phyloP scores from a whole-genome alignment of 2,329 filamentous ascomycete genomes.

The Monosporascus sp. region DNA sequence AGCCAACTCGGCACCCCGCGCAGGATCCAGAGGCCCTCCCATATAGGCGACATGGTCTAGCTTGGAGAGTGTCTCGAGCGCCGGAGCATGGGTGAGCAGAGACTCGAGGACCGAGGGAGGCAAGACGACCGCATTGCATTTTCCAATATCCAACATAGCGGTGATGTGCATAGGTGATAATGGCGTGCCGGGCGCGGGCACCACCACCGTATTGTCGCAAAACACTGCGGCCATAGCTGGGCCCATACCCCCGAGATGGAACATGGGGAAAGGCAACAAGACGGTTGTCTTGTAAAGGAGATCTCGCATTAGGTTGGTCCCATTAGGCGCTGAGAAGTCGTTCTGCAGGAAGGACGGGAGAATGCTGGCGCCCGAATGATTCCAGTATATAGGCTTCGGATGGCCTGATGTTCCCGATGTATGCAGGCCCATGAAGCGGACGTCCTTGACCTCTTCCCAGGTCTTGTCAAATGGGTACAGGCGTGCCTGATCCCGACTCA shows the following conservation, averaged over 20 bases:
- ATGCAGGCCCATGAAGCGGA: slow-evolving; percentile 16
- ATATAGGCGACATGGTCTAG: slow-evolving; percentile 10
- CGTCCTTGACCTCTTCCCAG: slow-evolving; percentile 9
- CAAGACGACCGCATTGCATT: slow-evolving; percentile 4
- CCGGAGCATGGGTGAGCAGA: slow-evolving; percentile 10
- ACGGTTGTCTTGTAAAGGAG: slow-evolving; percentile 1
- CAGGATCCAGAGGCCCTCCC: slow-evolving; percentile 11
- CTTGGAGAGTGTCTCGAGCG: slow-evolving; percentile 6
- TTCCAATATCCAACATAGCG: slow-evolving; percentile 3
- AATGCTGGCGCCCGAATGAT: slow-evolving; percentile 3
- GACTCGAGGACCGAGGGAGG: slow-evolving; percentile 13
- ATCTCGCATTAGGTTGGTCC: not conserved
- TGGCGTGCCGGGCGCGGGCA: slow-evolving; percentile 8
- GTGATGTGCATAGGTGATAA: slow-evolving; percentile 10
- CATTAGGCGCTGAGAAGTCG: not conserved
- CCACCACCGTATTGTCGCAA: slow-evolving; percentile 5
- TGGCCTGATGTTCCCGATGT: slow-evolving; percentile 19
- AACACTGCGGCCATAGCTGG: slow-evolving; percentile 1
- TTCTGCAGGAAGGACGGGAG: slow-evolving; percentile 3
- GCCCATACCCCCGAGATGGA: slow-evolving; percentile 10
- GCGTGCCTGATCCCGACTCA: not conserved
- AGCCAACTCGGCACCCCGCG: slow-evolving; percentile 10
- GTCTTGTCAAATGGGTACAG: slow-evolving; percentile 4
- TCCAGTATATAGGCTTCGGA: slow-evolving; percentile 17
- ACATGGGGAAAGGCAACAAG: slow-evolving; percentile 6